A percentile compares a stretch with the other conserved stretches of the same genome.
phyloP scores from a whole-genome alignment of 2,329 filamentous ascomycete species.

The Coniochaeta hoffmannii region DNA sequence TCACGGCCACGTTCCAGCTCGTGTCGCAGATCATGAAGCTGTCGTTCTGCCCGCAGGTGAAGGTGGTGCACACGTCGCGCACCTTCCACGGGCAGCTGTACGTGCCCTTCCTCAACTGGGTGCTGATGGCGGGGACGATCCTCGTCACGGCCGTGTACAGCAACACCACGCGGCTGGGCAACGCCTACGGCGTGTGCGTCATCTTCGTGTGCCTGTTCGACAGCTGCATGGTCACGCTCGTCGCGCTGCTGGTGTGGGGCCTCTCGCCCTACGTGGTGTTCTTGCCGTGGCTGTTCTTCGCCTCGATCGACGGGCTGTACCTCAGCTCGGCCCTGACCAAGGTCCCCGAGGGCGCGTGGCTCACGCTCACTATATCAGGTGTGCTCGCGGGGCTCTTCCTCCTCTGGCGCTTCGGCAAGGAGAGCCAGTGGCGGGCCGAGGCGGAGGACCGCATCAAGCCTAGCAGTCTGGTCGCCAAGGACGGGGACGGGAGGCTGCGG shows the following conservation, averaged over 20 bases:
- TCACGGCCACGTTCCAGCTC: conserved; percentile 65
- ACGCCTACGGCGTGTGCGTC: conserved; percentile 74
- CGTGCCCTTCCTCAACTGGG: conserved; percentile 68
- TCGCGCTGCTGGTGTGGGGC: conserved; percentile 66
- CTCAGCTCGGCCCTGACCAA: conserved; percentile 64
- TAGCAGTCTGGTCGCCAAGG: conserved; percentile 25
- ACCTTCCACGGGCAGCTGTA: conserved; percentile 70
- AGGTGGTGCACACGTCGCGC: conserved; percentile 62
- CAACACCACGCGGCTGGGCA: conserved; percentile 63
- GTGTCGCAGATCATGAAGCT: conserved; percentile 65
- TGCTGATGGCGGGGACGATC: conserved; percentile 69
- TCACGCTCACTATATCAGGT: conserved; percentile 59
- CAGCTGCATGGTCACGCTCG: conserved; percentile 65
- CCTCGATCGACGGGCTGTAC: conserved; percentile 61
- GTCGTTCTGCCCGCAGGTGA: conserved; percentile 69
- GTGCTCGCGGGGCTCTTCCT: conserved; percentile 60
- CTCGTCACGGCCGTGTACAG: conserved; percentile 68
- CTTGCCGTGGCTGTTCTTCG: conserved; percentile 55
- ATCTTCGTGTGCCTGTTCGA: conserved; percentile 75
- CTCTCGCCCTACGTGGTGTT: conserved; percentile 53
- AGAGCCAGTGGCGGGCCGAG: conserved; percentile 68
- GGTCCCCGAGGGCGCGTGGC: conserved; percentile 71
- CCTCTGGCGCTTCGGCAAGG: conserved; percentile 73
- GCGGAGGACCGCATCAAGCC: conserved; percentile 49
- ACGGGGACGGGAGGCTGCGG: not conserved